A percentile compares a stretch with the other conserved stretches of the same genome.
phyloP scores from a whole-genome alignment of 1,139 yeast genomes.

The Hyphopichia wangnamkhiaoensis region DNA sequence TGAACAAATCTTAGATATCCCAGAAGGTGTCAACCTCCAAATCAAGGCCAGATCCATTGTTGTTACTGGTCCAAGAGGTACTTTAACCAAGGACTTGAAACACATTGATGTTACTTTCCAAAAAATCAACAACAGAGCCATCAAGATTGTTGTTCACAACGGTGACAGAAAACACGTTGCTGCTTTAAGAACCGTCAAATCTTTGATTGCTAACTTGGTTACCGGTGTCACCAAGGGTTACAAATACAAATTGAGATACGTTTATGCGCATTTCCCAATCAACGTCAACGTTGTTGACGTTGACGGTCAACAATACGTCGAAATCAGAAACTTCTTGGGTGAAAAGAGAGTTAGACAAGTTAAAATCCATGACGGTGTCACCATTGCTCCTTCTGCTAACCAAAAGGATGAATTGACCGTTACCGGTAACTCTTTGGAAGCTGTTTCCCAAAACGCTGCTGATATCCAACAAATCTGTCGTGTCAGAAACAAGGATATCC shows the following conservation, averaged over 20 bases:
- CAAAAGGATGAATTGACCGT: constrained; percentile 95
- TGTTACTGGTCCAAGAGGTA: constrained; percentile 99
- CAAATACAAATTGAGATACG: constrained; percentile 99
- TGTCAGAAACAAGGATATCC: constrained; percentile 99
- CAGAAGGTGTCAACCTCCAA: constrained; percentile 89
- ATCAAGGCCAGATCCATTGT: constrained; percentile 90
- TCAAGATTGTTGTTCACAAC: constrained; percentile 92
- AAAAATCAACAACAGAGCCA: constrained; percentile 68
- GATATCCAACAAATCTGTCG: constrained; percentile 98
- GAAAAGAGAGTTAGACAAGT: constrained; percentile 94
- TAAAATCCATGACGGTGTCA: constrained; percentile 86
- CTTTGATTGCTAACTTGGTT: constrained; percentile 89
- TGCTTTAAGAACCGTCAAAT: constrained; percentile 97
- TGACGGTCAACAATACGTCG: constrained; percentile 76
- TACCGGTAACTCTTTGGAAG: constrained; percentile 96
- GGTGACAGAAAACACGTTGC: constrained; percentile 99
- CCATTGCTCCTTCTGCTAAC: constrained; percentile 72
- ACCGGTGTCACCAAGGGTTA: constrained; percentile 99
- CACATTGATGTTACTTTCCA: constrained; percentile 94
- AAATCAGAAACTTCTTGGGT: constrained; percentile 99
- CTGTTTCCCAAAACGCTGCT: constrained; percentile 98
- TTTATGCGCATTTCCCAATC: constrained; percentile 99
- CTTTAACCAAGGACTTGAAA: constrained; percentile 83
- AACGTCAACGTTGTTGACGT: constrained; percentile 85
- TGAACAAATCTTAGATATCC: constrained; percentile 87